Evolutionary conservation across 306 rosid genomes (phyloP).

Genomic region (Argentina anserina): DNA sequence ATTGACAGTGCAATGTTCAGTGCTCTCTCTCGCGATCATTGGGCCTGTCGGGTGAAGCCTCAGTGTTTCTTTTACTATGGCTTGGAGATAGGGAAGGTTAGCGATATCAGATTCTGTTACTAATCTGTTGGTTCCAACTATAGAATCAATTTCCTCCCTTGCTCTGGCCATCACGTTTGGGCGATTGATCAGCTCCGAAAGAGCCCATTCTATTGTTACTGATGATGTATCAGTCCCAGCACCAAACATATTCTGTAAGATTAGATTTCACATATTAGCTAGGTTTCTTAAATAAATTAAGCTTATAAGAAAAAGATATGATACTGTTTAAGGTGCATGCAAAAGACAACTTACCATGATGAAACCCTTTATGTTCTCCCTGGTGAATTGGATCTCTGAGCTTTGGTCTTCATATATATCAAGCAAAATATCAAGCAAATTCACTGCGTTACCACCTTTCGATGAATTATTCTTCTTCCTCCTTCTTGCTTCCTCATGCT

Average conservation of each 20-base stretch:
- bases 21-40: constrained; percentile 48
- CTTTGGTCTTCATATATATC: constrained; percentile 41
- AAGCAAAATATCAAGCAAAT: constrained; percentile 59
- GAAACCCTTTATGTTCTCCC: constrained; percentile 62
- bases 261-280: background rate
- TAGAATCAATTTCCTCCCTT: background rate
- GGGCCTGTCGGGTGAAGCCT: constrained; percentile 83
- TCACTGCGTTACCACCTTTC: constrained; percentile 26
- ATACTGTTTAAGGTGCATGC: background rate
- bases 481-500: constrained; percentile 53
- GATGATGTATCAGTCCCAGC: background rate
- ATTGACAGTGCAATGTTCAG: constrained; percentile 31
- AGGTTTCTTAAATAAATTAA: background rate
- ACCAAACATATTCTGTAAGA: background rate
- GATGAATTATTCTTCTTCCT: constrained; percentile 12
- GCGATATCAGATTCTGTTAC: constrained; percentile 55
- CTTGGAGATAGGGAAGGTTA: constrained; percentile 65
- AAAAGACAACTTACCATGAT: constrained; percentile 34
- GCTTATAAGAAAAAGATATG: background rate
- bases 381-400: constrained; percentile 42
- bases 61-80: constrained; percentile 70
- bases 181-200: constrained; percentile 30
- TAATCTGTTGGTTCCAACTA: constrained; percentile 37
- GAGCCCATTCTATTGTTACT: constrained; percentile 39
- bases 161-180: background rate